A percentile compares a stretch with the other conserved stretches of the same genome.
phyloP scores from a whole-genome alignment of 2,329 filamentous ascomycete genomes.

The Fusarium austroafricanum region DNA sequence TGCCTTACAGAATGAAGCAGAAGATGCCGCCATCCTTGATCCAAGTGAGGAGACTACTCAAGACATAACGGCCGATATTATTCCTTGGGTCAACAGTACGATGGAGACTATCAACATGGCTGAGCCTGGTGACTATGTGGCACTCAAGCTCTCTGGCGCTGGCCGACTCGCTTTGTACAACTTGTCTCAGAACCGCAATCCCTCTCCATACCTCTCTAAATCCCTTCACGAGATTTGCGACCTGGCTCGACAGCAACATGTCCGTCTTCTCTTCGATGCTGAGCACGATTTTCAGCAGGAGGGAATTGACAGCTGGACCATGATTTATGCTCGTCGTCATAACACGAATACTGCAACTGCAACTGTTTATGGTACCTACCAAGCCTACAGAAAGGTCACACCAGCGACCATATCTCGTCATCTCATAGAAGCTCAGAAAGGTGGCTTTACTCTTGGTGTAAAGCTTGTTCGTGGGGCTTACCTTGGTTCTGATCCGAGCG shows the following conservation, averaged over 20 bases:
- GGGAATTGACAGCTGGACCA: slow-evolving; percentile 83
- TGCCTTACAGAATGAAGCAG: slow-evolving; percentile 68
- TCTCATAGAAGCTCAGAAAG: slow-evolving; percentile 66
- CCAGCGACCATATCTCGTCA: slow-evolving; percentile 68
- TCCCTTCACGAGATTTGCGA: slow-evolving; percentile 81
- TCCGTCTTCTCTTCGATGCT: slow-evolving; percentile 84
- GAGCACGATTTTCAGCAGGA: slow-evolving; percentile 83
- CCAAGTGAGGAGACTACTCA: slow-evolving; percentile 57
- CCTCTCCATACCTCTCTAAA: slow-evolving; percentile 71
- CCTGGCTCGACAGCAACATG: slow-evolving; percentile 74
- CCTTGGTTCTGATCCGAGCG: slow-evolving; percentile 73
- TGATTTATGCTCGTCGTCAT: slow-evolving; percentile 78
- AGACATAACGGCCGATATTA: slow-evolving; percentile 69
- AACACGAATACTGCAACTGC: slow-evolving; percentile 75
- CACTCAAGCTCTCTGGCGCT: slow-evolving; percentile 83
- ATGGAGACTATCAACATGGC: slow-evolving; percentile 79
- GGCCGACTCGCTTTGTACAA: slow-evolving; percentile 77
- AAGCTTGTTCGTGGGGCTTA: slow-evolving; percentile 83
- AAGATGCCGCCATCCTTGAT: slow-evolving; percentile 55
- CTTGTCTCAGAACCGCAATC: slow-evolving; percentile 63
- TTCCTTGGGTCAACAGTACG: slow-evolving; percentile 79
- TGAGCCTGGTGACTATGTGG: slow-evolving; percentile 69
- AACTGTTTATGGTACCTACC: slow-evolving; percentile 83
- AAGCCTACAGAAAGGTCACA: slow-evolving; percentile 76
- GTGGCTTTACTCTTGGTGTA: slow-evolving; percentile 74